These are phyloP conservation scores for Didymella exigua DNA, from an alignment of 2,329 filamentous ascomycete species.

Conservation along the genomic window DNA sequence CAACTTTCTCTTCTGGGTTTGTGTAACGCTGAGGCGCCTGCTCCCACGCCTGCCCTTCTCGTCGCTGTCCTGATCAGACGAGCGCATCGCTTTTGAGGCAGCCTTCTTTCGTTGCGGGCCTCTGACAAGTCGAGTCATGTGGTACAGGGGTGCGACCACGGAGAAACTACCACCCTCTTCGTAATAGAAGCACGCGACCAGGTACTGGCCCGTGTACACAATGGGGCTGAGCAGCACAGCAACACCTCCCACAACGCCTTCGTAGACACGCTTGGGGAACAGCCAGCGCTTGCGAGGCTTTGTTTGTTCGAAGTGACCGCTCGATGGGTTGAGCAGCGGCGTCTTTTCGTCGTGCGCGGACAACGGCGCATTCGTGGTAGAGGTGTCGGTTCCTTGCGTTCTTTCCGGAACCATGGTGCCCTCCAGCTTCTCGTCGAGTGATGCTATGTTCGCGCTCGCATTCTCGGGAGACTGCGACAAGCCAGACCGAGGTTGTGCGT, in stretches of 20 bases:
- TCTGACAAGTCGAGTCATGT: conserved; percentile 59
- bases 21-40: conserved; percentile 36
- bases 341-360: conserved; percentile 67
- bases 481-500: conserved; percentile 33
- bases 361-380: conserved; percentile 36
- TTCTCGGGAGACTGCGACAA: conserved; percentile 36
- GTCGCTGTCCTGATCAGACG: conserved; percentile 27
- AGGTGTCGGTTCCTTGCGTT: conserved; percentile 24
- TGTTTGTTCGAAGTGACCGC: conserved; percentile 41
- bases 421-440: conserved; percentile 35
- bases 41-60: conserved; percentile 40
- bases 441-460: conserved; percentile 40
- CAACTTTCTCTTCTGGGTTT: conserved; percentile 35
- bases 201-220: conserved; percentile 78
- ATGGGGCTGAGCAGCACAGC: conserved; percentile 80
- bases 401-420: conserved; percentile 36
- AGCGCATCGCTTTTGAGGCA: conserved; percentile 36
- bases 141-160: conserved; percentile 73
- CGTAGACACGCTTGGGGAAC: conserved; percentile 72
- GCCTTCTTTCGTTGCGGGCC: conserved; percentile 45
- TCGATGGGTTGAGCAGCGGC: conserved; percentile 61
- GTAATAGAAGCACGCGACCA: conserved; percentile 84
- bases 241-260: conserved; percentile 74
- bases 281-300: conserved; percentile 51
- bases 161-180: conserved; percentile 80